These are phyloP conservation scores for Colletotrichum salicis DNA, from an alignment of 2,329 filamentous ascomycete species.

Conservation along the genomic window DNA sequence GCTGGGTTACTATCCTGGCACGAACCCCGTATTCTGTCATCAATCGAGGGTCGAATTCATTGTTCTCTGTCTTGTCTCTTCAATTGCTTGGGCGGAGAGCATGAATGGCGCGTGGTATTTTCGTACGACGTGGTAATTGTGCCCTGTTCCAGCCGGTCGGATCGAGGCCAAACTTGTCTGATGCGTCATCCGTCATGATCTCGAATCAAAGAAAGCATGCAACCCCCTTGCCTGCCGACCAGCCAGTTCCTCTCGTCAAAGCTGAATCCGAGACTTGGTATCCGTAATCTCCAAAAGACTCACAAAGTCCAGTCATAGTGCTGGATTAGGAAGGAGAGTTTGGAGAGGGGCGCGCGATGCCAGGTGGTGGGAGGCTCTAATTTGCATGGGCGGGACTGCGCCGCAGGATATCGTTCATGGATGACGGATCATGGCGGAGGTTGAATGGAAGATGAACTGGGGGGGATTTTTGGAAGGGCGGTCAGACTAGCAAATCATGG, in stretches of 20 bases:
- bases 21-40: slow-evolving; percentile 10
- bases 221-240: background rate
- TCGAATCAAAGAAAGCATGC: no score
- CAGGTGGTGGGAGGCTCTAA: slow-evolving; percentile 12
- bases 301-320: background rate
- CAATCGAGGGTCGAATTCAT: background rate
- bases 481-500: slow-evolving; percentile 31
- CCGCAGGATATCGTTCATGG: background rate
- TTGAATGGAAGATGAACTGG: background rate
- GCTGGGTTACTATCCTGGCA: slow-evolving; percentile 17
- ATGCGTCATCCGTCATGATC: background rate
- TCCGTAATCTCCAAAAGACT: background rate
- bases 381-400: slow-evolving; percentile 4
- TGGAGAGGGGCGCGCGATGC: background rate
- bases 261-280: background rate
- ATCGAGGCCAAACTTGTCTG: background rate
- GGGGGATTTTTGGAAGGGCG: slow-evolving; percentile 17
- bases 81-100: background rate
- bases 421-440: background rate
- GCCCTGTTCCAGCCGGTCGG: background rate
- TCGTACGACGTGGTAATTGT: background rate
- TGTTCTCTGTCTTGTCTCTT: background rate
- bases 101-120: background rate
- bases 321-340: slow-evolving; percentile 11
- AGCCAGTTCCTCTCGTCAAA: background rate